Base-by-base conservation (phyloP, 192 early-diverging fungal genomes). In the Cladochytrium replicatum region DNA sequence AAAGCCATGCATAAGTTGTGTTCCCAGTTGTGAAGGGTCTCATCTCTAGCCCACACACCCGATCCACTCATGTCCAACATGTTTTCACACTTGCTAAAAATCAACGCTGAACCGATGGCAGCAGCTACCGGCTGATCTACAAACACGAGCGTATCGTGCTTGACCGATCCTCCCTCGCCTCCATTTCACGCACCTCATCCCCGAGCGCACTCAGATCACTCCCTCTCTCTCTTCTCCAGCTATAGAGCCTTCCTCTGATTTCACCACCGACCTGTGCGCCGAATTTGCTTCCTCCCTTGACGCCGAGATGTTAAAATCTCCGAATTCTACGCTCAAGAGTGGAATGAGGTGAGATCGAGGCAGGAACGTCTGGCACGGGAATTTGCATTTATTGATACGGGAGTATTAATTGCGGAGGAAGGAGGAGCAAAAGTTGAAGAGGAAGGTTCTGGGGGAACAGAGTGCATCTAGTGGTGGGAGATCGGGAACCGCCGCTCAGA, bases 21-120 rank as follows among this genome's bases (percentile, higher is more conserved):
- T n/a, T n/a, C n/a, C n/a, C n/a, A n/a, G n/a, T n/a, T n/a, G n/a
- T n/a, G n/a, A n/a, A n/a, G n/a, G n/a, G n/a, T n/a, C n/a, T n/a
- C n/a, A n/a, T n/a, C n/a, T n/a, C n/a, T n/a, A n/a, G n/a, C n/a
- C n/a, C n/a, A n/a, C n/a, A n/a, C n/a, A n/a, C n/a, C n/a, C n/a
- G n/a, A n/a, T n/a, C n/a, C n/a, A n/a, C n/a, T n/a, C n/a, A n/a
- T n/a, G n/a, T n/a, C n/a, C n/a, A n/a, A n/a, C 88, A 96, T 92
- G 74, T 96, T 96, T 52, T 86, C 89, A 17, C 85, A 87, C 61
- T 80, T 82, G 22, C 74, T 97, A 40, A 85, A 91, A 66, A 81
- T 97, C 56, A 97, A 97, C 55, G 80, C 86, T 29, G 85, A 51
- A n/a, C 73, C 70, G 21, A 73, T 45, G 55, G 55, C 7, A 56